phyloP scores from a whole-genome alignment of 139 green algal genomes.

The Nannochloris sp. region DNA sequence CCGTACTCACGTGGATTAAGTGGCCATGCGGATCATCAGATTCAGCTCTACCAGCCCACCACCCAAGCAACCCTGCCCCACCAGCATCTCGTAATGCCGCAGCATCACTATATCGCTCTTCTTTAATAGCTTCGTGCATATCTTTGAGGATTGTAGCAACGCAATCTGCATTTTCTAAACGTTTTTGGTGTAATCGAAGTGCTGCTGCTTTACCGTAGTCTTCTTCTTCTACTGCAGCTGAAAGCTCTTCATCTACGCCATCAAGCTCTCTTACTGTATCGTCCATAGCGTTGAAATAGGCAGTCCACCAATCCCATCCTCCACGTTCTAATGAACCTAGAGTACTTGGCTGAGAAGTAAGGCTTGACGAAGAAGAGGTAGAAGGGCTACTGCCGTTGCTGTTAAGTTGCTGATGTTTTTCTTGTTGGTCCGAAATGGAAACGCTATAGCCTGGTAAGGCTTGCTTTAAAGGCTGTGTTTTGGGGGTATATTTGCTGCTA shows the following conservation, averaged over 20 bases:
- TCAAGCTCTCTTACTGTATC: neutral
- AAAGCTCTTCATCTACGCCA: slow-evolving; percentile 17
- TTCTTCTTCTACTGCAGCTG: slow-evolving; percentile 11
- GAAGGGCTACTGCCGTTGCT: no score
- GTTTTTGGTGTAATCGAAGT: slow-evolving; percentile 4
- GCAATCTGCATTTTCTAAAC: slow-evolving; percentile 21
- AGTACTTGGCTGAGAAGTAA: no score
- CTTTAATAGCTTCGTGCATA: slow-evolving; percentile 40
- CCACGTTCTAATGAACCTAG: no score
- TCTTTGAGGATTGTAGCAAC: slow-evolving; percentile 21
- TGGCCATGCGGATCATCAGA: slow-evolving; percentile 58
- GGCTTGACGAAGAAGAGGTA: no score
- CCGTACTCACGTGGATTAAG: slow-evolving; percentile 53
- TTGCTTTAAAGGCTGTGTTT: no score
- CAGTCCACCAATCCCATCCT: neutral
- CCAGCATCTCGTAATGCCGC: slow-evolving; percentile 56
- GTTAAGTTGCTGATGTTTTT: no score
- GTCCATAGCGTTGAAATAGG: slow-evolving; percentile 10
- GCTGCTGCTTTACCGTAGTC: slow-evolving; percentile 21
- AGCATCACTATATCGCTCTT: slow-evolving; percentile 60
- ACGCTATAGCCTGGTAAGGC: no score
- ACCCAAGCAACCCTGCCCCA: slow-evolving; percentile 49
- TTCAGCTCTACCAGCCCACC: slow-evolving; percentile 60
- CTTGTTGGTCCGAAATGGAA: no score
- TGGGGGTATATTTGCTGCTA: no score